Evolutionary conservation across 768 basidiomycete species (phyloP).

Genomic region (Pleurotus tuber-regium): DNA sequence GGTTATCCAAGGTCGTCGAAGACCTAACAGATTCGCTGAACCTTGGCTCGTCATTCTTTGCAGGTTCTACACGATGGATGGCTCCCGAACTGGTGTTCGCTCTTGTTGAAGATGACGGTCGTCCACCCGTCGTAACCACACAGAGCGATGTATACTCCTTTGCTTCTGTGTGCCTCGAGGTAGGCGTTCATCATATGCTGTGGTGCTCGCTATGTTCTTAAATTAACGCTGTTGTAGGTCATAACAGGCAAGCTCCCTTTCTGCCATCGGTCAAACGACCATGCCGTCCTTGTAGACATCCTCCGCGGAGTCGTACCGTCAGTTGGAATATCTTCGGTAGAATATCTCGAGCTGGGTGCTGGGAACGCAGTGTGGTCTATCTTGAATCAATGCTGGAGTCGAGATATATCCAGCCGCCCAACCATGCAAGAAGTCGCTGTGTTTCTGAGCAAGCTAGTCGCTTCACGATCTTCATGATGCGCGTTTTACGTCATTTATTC

Average conservation of each 20-base stretch:
- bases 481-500: too few relatives aligned
- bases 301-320: slow-evolving; percentile 49
- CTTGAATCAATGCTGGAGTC: slow-evolving; percentile 46
- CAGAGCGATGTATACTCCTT: slow-evolving; percentile 61
- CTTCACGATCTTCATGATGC: too few relatives aligned
- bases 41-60: slow-evolving; percentile 40
- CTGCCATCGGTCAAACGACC: slow-evolving; percentile 50
- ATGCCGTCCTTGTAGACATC: slow-evolving; percentile 54
- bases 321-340: slow-evolving; percentile 26
- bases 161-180: slow-evolving; percentile 59
- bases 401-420: slow-evolving; percentile 34
- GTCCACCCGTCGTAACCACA: slow-evolving; percentile 43
- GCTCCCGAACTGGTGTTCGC: slow-evolving; percentile 56
- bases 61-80: slow-evolving; percentile 51
- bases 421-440: slow-evolving; percentile 36
- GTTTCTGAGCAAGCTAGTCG: not conserved
- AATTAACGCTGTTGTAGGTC: slow-evolving; percentile 29
- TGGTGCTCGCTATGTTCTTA: not conserved
- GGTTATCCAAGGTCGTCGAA: slow-evolving; percentile 55
- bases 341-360: slow-evolving; percentile 14
- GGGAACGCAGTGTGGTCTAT: slow-evolving; percentile 40
- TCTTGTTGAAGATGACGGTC: slow-evolving; percentile 44
- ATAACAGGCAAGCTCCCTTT: slow-evolving; percentile 52
- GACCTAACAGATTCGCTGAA: slow-evolving; percentile 42
- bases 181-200: slow-evolving; percentile 18